Evolutionary conservation across 345 rosid genomes (phyloP).

Genomic region (Boechera retrofracta): DNA sequence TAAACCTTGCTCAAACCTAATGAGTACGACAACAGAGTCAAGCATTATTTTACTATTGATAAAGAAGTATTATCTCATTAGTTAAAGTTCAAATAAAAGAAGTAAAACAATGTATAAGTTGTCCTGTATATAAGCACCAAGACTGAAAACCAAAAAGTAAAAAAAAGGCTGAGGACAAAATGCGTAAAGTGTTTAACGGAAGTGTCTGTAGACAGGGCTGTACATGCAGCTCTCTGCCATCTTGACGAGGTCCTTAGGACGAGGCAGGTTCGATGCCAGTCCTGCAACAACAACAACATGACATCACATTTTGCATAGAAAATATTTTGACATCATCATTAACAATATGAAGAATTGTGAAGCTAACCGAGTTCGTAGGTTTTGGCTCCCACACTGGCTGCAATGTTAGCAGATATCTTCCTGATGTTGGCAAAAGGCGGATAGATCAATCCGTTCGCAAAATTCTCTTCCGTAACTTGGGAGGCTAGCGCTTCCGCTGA

Average conservation of each 20-base stretch:
- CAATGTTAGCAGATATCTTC: conserved; percentile 87
- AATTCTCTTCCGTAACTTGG: conserved; percentile 71
- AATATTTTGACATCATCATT: neutral
- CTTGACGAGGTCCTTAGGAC: conserved; percentile 75
- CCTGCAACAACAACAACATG: conserved; percentile 49
- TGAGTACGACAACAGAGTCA: too few species aligned
- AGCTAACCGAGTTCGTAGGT: conserved; percentile 86
- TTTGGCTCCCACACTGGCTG: conserved; percentile 89
- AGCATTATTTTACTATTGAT: too few species aligned
- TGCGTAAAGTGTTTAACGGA: conserved; percentile 55
- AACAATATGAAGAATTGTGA: neutral
- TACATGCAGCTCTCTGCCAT: conserved; percentile 98
- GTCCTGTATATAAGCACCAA: conserved; percentile 17
- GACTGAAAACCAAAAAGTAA: conserved; percentile 22
- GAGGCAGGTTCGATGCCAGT: conserved; percentile 89
- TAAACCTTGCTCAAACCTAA: too few species aligned
- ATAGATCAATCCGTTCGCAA: conserved; percentile 73
- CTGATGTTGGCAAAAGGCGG: conserved; percentile 91
- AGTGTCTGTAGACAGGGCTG: conserved; percentile 81
- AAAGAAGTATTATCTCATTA: neutral
- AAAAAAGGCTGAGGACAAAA: conserved; percentile 1
- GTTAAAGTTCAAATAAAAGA: conserved; percentile 3
- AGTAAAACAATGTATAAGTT: conserved; percentile 7
- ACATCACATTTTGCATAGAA: neutral
- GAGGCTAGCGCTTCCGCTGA: conserved; percentile 92